Percentiles rank a stretch among this genome's conserved stretches.
These are phyloP conservation scores for Periconia sp. DNA, from an alignment of 2,329 filamentous ascomycete species.

Conservation along the genomic window DNA sequence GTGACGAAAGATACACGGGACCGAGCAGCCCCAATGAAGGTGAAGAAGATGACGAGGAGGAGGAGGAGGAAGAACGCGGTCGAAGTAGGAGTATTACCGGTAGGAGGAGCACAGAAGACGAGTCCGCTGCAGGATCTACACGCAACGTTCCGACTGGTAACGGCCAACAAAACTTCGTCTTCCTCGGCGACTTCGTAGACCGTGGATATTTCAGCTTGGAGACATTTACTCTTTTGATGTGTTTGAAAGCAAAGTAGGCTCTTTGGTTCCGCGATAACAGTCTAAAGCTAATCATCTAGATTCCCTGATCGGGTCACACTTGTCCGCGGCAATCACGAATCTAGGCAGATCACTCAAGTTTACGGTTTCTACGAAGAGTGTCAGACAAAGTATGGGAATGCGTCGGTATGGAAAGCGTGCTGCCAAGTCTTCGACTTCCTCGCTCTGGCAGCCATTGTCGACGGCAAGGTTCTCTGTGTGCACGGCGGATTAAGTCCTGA, in stretches of 20 bases:
- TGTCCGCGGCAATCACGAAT: slow-evolving; percentile 89
- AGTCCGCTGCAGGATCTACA: slow-evolving; percentile 47
- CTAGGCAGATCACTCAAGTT: slow-evolving; percentile 97
- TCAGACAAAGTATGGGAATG: slow-evolving; percentile 97
- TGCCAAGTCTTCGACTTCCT: slow-evolving; percentile 99
- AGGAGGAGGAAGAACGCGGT: slow-evolving; percentile 56
- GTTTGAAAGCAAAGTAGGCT: slow-evolving; percentile 71
- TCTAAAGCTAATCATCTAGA: slow-evolving; percentile 47
- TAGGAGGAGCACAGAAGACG: slow-evolving; percentile 48
- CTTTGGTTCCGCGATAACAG: not conserved
- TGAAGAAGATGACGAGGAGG: slow-evolving; percentile 54
- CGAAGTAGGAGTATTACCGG: slow-evolving; percentile 52
- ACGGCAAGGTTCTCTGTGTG: slow-evolving; percentile 99
- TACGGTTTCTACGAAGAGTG: slow-evolving; percentile 99
- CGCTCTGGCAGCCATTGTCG: slow-evolving; percentile 93
- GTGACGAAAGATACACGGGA: slow-evolving; percentile 60
- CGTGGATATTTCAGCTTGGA: slow-evolving; percentile 77
- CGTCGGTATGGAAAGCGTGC: slow-evolving; percentile 99
- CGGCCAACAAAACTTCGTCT: slow-evolving; percentile 73
- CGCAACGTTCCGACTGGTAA: slow-evolving; percentile 53
- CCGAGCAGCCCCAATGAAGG: slow-evolving; percentile 56
- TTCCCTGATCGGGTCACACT: slow-evolving; percentile 76
- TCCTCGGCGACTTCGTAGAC: slow-evolving; percentile 74
- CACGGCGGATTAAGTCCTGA: slow-evolving; percentile 98
- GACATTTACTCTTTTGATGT: slow-evolving; percentile 74